Evolutionary conservation across 257 asterid genomes (phyloP), one percentile per base, ranked within the genome.

Genomic region (Ophiorrhiza pumila): DNA sequence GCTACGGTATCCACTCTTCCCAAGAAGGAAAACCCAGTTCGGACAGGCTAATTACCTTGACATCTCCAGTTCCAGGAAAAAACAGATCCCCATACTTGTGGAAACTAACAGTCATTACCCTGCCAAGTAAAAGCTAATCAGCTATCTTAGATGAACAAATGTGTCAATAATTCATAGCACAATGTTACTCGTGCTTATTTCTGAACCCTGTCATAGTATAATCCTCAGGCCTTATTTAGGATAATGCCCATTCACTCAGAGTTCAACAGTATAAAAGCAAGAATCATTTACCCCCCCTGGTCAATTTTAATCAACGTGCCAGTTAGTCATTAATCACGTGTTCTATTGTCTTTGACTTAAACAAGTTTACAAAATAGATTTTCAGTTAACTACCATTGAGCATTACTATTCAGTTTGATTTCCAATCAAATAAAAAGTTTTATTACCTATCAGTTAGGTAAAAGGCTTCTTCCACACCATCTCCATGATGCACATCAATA

Each of bases 31-130:
- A 62, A 74, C 66, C 68, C 65, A 50, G 37, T 78, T 67, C 46
- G 76, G 32, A 60, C 42, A 66, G 60, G 79, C 71, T 78, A 76
- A 76, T 84, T 85, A 95, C 99, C 98, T 95, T 95, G 74, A 87
- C 88, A 83, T 95, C 98, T 70, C 99, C 99, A 32, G 98, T 95
- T 78, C 96, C 99, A 56, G 99, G 99, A 75, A 95, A 95, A 87
- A 95, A 95, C 81, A 83, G 42, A 85, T 95, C 99, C 50, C 99
- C 99, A 65, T 84, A 92, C 87, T 95, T 92, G 88, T 95, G 99
- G 82, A 95, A 95, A 84, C 99, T 95, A 80, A 95, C 99, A 8
- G 98, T 95, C 99, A 95, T 95, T 73, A 95, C 99, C 91, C 98
- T 95, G 91, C 77, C 77, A 87, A 66, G 45, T 68, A 20, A 57